Percentiles rank a stretch among this genome's conserved stretches.
These are phyloP conservation scores for Neoboletus subvelutipes DNA, from an alignment of 768 basidiomycete genomes.

Conservation along the genomic window DNA sequence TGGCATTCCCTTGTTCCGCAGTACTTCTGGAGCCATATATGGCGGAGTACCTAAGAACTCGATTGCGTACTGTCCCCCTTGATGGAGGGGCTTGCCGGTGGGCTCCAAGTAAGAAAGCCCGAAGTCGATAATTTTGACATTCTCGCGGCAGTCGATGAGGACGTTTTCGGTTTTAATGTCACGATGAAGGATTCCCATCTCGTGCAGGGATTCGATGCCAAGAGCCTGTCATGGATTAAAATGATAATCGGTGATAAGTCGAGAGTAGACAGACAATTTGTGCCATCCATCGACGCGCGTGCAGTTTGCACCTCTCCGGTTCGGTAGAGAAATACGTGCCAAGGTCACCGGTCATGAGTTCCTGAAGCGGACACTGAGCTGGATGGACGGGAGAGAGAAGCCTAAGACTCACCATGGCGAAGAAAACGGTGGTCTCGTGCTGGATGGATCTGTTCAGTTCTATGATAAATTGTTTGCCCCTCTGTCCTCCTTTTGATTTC, in stretches of 20 bases:
- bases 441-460: conserved; percentile 38
- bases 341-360: conserved; percentile 41
- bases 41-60: conserved; percentile 36
- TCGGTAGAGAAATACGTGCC: conserved; percentile 27
- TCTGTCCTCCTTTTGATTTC: conserved; percentile 13
- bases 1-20: conserved; percentile 25
- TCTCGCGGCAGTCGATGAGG: conserved; percentile 46
- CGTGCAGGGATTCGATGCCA: conserved; percentile 48
- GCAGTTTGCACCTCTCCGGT: conserved; percentile 21
- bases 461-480: conserved; percentile 39
- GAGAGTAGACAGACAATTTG: conserved; percentile 34
- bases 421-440: conserved; percentile 29
- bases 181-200: conserved; percentile 63
- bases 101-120: conserved; percentile 33
- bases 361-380: conserved; percentile 26
- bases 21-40: conserved; percentile 44
- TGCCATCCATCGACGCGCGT: conserved; percentile 40
- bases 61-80: conserved; percentile 15
- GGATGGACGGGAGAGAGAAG: not conserved
- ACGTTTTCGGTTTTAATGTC: conserved; percentile 73
- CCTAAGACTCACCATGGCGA: conserved; percentile 39
- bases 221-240: conserved; percentile 32
- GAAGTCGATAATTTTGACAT: conserved; percentile 44
- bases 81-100: conserved; percentile 11
- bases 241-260: not conserved